phyloP scores from a whole-genome alignment of 176 grass and related monocot genomes.

The Dactylis glomerata region DNA sequence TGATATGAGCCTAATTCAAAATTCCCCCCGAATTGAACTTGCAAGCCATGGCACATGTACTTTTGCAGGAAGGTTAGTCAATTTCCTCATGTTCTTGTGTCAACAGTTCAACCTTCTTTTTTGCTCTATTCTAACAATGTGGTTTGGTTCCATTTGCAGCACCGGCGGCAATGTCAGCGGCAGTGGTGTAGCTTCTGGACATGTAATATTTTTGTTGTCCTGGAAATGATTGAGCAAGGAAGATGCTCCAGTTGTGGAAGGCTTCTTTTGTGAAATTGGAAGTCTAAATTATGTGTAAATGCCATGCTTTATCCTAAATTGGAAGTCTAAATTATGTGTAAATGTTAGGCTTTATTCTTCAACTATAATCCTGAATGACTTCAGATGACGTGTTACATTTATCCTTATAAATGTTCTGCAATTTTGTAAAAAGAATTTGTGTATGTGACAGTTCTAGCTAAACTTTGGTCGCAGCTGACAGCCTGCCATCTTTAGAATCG shows the following conservation, averaged over 20 bases:
- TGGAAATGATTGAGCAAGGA: constrained; percentile 20
- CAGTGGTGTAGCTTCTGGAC: constrained; percentile 51
- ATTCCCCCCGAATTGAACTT: constrained; percentile 21
- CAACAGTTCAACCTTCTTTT: neutral
- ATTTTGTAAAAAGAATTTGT: too few relatives aligned
- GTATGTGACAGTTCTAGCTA: too few relatives aligned
- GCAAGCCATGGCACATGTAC: constrained; percentile 86
- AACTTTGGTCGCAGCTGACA: too few relatives aligned
- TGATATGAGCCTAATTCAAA: constrained; percentile 10
- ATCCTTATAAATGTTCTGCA: neutral
- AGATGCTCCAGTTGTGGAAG: neutral
- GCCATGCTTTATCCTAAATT: too few relatives aligned
- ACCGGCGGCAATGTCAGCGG: constrained; percentile 40
- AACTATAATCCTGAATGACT: neutral
- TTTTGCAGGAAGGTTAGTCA: constrained; percentile 87
- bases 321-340: too few relatives aligned
- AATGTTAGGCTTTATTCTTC: neutral
- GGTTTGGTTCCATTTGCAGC: constrained; percentile 44
- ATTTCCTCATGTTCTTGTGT: neutral
- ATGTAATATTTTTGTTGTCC: constrained; percentile 22
- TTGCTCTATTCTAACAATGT: constrained; percentile 13
- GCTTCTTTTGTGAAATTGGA: neutral
- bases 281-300: neutral
- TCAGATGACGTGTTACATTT: neutral
- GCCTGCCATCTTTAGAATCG: too few relatives aligned